Conservation (phyloP, 1,284 basidiomycete species). For the Trametes polyzona region DNA sequence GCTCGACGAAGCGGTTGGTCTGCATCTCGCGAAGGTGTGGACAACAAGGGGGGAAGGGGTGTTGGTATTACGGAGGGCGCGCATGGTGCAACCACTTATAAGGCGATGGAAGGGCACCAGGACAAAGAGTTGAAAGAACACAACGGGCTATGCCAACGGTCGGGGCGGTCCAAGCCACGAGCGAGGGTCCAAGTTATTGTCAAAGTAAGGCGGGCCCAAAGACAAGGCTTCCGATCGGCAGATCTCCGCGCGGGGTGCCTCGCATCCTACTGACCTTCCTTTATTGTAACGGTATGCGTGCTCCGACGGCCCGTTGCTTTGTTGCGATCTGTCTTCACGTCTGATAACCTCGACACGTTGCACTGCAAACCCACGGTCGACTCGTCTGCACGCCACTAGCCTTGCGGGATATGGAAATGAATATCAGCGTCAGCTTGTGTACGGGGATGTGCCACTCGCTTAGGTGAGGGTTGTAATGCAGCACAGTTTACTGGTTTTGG, state of each 20-base stretch:
- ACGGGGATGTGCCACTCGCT: background rate
- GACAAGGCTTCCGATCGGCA: slow-evolving; percentile 20
- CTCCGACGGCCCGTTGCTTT: slow-evolving; percentile 15
- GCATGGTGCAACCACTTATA: slow-evolving; percentile 18
- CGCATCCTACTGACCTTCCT: slow-evolving; percentile 20
- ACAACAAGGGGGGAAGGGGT: slow-evolving; percentile 7
- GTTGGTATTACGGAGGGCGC: slow-evolving; percentile 1
- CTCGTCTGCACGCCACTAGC: background rate
- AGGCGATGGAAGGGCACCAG: slow-evolving; percentile 6
- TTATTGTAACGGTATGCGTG: slow-evolving; percentile 16
- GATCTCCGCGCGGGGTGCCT: slow-evolving; percentile 18
- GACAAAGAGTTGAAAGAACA: slow-evolving; percentile 20
- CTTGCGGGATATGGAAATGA: background rate
- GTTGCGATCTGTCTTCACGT: slow-evolving; percentile 12
- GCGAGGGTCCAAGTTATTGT: slow-evolving; percentile 21
- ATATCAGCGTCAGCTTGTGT: background rate
- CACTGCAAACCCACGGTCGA: background rate
- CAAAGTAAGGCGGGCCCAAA: slow-evolving; percentile 17
- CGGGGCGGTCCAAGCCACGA: slow-evolving; percentile 19
- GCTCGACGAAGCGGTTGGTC: slow-evolving; percentile 1
- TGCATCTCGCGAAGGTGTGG: slow-evolving; percentile 7
- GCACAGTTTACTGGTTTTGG: too few species aligned
- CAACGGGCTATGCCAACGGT: slow-evolving; percentile 17
- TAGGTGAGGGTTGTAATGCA: too few species aligned
- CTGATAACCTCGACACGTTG: background rate